Evolutionary conservation across 352 stramenopile genomes (phyloP), one percentile per base, ranked within the genome.

Genomic region (Peronospora destructor): DNA sequence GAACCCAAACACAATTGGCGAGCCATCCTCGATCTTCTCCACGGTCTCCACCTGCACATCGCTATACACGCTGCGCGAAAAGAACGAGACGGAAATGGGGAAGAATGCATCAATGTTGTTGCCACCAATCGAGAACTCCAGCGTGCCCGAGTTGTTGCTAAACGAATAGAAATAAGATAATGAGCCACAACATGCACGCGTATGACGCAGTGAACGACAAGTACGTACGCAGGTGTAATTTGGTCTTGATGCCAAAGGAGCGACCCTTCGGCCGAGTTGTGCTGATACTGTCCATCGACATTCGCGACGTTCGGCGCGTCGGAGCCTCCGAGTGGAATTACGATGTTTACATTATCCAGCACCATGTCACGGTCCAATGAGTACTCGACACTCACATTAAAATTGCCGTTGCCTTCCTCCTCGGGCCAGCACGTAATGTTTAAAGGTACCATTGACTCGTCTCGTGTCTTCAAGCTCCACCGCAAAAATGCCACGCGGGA

Each of bases 341-440:
- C 45, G 21, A 94, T 84, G 63, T 89, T 90, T 40, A 94, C 83
- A 49, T 94, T 94, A 47, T 91, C 78, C n/a, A 94, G 65, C 45
- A 81, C 71, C 83, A 94, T 91, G 53, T 91, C 76, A 44, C 80
- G 74, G 37, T 90, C 72, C 73, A 94, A 85, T 36, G 80, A 83
- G 62, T 94, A 94, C 52, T 94, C 83, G 48, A 94, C 77, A 52
- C 74, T 91, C 21, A 94, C 83, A 46, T 88, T 94, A 56, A 90
- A 84, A 68, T 94, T 91, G 61, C 82, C 83, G 49, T 69, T 69
- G 28, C 79, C 72, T 65, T 94, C 78, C 48, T 91, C 80, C 48
- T 94, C 83, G 0, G 83, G 83, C 83, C 83, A 94, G 66, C 83
- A 94, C 32, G 83, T 88, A 60, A 94, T 85, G 70, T 89, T 90